phyloP scores from a whole-genome alignment of 2,329 filamentous ascomycete genomes.

The Aschersonia sp. region DNA sequence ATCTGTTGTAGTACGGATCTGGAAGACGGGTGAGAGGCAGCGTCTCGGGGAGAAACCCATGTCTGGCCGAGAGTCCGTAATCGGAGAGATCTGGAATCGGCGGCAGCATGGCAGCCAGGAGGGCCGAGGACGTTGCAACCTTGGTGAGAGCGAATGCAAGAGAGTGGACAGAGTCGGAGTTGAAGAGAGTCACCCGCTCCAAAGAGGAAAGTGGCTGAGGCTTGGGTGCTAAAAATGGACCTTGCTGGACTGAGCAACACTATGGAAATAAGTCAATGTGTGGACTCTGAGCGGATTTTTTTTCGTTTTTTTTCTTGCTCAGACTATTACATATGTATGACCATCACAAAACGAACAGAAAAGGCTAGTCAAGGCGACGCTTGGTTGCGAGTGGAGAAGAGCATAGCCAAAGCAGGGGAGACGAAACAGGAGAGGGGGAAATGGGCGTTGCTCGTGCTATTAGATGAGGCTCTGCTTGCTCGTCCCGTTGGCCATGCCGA shows the following conservation, averaged over 20 bases:
- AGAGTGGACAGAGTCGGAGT: background rate
- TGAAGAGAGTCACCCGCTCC: no score
- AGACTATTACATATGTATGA: no score
- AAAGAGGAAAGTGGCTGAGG: no score
- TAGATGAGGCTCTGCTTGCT: no score
- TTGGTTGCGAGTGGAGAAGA: background rate
- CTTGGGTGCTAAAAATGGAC: no score
- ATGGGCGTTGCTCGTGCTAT: background rate
- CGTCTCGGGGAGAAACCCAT: constrained; percentile 79
- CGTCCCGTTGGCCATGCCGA: no score
- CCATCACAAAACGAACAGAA: background rate
- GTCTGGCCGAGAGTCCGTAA: constrained; percentile 63
- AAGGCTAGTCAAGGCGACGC: background rate
- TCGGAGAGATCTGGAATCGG: constrained; percentile 52
- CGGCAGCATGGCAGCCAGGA: constrained; percentile 32
- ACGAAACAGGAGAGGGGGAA: background rate
- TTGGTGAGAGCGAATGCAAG: background rate
- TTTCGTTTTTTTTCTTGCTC: no score
- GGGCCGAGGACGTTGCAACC: background rate
- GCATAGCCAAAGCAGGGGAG: background rate
- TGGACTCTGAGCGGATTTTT: no score
- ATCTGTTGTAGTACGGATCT: constrained; percentile 86
- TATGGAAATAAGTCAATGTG: no score
- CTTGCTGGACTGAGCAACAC: no score
- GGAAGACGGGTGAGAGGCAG: constrained; percentile 68